Conservation (phyloP, 2,329 filamentous ascomycete species). For the Neofusicoccum umdonicola region DNA sequence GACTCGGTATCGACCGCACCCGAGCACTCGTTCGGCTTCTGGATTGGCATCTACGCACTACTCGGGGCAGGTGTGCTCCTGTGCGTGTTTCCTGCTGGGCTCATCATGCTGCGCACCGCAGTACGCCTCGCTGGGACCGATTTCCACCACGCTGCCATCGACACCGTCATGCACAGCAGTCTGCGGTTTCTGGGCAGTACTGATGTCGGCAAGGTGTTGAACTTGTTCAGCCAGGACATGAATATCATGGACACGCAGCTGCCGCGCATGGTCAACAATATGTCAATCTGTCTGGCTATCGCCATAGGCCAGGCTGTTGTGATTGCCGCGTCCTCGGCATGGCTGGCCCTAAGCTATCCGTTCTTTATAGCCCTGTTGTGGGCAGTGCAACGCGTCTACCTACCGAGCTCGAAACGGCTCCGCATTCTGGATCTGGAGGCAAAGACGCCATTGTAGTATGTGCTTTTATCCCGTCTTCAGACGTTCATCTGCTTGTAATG, state of each 20-base stretch:
- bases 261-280: conserved; percentile 33
- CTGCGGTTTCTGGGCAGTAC: conserved; percentile 45
- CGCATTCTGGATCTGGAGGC: conserved; percentile 54
- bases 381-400: conserved; percentile 46
- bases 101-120: background rate
- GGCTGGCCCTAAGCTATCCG: conserved; percentile 39
- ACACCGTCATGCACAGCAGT: conserved; percentile 28
- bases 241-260: conserved; percentile 47
- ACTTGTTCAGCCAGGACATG: conserved; percentile 49
- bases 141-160: background rate
- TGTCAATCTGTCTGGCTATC: conserved; percentile 23
- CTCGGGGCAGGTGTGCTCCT: conserved; percentile 28
- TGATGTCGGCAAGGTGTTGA: conserved; percentile 45
- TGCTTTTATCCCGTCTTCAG: background rate
- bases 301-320: conserved; percentile 22
- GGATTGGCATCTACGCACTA: conserved; percentile 33
- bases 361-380: conserved; percentile 38
- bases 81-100: background rate
- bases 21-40: conserved; percentile 25
- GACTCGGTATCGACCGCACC: background rate
- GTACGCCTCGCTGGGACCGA: background rate
- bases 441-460: conserved; percentile 47
- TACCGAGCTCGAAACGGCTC: conserved; percentile 48
- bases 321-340: conserved; percentile 41
- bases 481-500: too few relatives aligned